These are phyloP conservation scores for Penicillium sp. DNA, from an alignment of 2,329 filamentous ascomycete genomes.

Conservation along the genomic window DNA sequence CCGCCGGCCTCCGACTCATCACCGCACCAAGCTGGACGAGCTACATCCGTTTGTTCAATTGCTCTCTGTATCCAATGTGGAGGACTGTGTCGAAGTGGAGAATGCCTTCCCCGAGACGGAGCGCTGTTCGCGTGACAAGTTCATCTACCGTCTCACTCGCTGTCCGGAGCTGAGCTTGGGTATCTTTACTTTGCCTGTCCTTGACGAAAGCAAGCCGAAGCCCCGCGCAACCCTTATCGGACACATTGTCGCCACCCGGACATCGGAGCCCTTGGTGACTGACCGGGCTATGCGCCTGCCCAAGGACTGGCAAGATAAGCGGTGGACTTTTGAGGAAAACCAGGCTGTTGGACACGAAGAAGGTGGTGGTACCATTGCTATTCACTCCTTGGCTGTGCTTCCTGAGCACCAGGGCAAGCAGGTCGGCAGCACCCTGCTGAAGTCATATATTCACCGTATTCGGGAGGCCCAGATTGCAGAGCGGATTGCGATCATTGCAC, in stretches of 20 bases:
- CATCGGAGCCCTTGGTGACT: slow-evolving; percentile 64
- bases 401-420: slow-evolving; percentile 75
- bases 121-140: slow-evolving; percentile 65
- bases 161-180: slow-evolving; percentile 80
- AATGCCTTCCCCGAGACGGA: slow-evolving; percentile 63
- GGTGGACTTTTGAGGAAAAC: slow-evolving; percentile 44
- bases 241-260: slow-evolving; percentile 77
- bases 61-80: slow-evolving; percentile 60
- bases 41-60: slow-evolving; percentile 75
- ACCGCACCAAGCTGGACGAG: slow-evolving; percentile 53
- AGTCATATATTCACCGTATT: slow-evolving; percentile 76
- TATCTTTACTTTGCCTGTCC: slow-evolving; percentile 68
- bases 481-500: slow-evolving; percentile 74
- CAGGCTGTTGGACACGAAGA: slow-evolving; percentile 69
- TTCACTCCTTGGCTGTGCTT: slow-evolving; percentile 81
- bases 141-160: slow-evolving; percentile 73
- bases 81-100: slow-evolving; percentile 62
- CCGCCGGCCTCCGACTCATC: slow-evolving; percentile 43
- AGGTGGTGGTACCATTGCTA: slow-evolving; percentile 71
- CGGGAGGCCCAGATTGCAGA: slow-evolving; percentile 70
- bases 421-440: slow-evolving; percentile 73
- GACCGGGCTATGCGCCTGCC: slow-evolving; percentile 79
- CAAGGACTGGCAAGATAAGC: slow-evolving; percentile 62
- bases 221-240: slow-evolving; percentile 69
- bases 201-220: slow-evolving; percentile 59